These are phyloP conservation scores for Dalbergia oliveri DNA, from an alignment of 306 rosid genomes.

Conservation along the genomic window DNA sequence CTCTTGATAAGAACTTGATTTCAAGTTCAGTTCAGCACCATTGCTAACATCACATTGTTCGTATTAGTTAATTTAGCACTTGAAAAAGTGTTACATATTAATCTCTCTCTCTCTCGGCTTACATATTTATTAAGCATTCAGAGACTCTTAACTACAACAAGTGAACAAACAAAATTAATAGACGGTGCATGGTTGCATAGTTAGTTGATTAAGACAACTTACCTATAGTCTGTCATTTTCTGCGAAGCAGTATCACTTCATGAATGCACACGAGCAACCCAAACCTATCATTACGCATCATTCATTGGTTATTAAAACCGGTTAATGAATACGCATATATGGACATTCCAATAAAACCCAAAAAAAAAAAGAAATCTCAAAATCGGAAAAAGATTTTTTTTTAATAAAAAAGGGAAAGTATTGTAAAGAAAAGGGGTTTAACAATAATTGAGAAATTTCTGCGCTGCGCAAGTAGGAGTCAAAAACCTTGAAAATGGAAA, in stretches of 20 bases:
- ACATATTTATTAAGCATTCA: background rate
- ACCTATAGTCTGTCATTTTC: conserved; percentile 35
- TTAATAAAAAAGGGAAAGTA: too few species aligned
- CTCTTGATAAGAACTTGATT: background rate
- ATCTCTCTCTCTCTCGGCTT: background rate
- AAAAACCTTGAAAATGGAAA: conserved; percentile 48
- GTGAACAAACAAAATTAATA: too few species aligned
- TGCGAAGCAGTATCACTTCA: conserved; percentile 30
- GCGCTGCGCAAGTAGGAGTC: conserved; percentile 39
- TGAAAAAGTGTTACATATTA: background rate
- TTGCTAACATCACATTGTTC: background rate
- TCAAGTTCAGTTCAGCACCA: background rate
- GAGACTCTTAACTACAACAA: background rate
- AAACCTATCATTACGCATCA: conserved; percentile 29
- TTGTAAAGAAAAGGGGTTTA: background rate
- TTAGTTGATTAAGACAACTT: conserved; percentile 44
- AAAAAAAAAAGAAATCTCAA: background rate
- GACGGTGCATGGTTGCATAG: background rate
- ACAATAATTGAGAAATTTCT: conserved; percentile 27
- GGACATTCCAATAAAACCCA: background rate
- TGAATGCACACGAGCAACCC: conserved; percentile 33
- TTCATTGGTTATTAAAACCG: background rate
- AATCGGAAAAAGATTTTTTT: background rate
- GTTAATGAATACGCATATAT: background rate
- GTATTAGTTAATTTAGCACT: background rate